Evolutionary conservation across 805 yeast genomes (phyloP).

Genomic region (Candida dendrica): DNA sequence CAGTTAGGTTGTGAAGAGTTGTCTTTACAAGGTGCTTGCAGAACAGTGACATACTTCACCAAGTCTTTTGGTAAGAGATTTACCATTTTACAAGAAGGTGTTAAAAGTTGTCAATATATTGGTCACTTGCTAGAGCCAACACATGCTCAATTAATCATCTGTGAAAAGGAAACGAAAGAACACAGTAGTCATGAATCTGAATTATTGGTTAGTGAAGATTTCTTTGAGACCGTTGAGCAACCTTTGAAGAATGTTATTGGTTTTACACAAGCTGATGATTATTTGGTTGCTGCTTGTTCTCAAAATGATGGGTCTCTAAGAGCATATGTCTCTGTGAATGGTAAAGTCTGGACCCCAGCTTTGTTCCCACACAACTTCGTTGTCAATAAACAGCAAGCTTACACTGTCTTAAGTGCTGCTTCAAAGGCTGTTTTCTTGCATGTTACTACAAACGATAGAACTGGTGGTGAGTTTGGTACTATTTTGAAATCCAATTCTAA

Average conservation of each 20-base stretch:
- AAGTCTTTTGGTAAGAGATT: constrained; percentile 63
- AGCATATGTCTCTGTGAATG: constrained; percentile 77
- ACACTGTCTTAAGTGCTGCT: constrained; percentile 71
- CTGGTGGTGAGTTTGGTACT: constrained; percentile 62
- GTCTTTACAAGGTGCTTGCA: constrained; percentile 34
- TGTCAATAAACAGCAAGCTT: constrained; percentile 58
- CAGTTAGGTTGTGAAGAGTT: constrained; percentile 41
- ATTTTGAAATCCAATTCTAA: constrained; percentile 83
- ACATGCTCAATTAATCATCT: constrained; percentile 51
- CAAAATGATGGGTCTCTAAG: constrained; percentile 44
- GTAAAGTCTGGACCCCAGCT: constrained; percentile 68
- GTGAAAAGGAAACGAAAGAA: constrained; percentile 41
- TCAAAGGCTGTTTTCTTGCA: constrained; percentile 75
- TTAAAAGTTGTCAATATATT: constrained; percentile 60
- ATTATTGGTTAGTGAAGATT: constrained; percentile 22
- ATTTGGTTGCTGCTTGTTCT: constrained; percentile 62
- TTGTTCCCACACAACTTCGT: constrained; percentile 63
- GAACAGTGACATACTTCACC: constrained; percentile 52
- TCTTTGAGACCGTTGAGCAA: constrained; percentile 21
- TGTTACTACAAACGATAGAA: constrained; percentile 54
- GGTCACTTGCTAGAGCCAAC: constrained; percentile 41
- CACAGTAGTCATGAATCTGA: constrained; percentile 23
- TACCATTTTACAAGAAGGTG: constrained; percentile 43
- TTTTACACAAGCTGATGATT: constrained; percentile 64
- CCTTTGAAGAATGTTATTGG: constrained; percentile 61